Percentiles rank a stretch among this genome's conserved stretches.
Evolutionary conservation across 106 monocot genomes (phyloP).

Genomic region (Phalaenopsis equestris): DNA sequence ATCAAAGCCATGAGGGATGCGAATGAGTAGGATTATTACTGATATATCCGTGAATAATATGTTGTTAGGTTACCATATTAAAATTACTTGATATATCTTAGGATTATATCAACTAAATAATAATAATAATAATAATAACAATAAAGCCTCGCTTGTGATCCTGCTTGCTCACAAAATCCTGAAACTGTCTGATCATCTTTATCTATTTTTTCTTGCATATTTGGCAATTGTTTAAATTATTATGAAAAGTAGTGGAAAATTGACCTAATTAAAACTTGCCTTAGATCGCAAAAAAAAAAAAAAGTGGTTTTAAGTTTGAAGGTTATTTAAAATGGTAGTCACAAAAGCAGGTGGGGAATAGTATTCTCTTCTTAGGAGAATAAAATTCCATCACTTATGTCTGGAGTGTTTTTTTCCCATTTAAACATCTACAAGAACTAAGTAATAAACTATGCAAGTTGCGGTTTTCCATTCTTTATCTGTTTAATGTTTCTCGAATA

Average conservation of each 20-base stretch:
- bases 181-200: not conserved
- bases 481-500: not conserved
- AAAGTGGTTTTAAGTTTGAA: not conserved
- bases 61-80: too few species aligned
- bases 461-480: not conserved
- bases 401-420: not conserved
- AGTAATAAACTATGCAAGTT: not conserved
- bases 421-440: not conserved
- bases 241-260: too few species aligned
- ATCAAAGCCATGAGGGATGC: too few species aligned
- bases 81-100: too few species aligned
- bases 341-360: not conserved
- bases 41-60: too few species aligned
- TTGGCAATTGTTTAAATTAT: not conserved
- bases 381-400: not conserved
- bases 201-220: not conserved
- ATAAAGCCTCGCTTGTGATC: too few species aligned
- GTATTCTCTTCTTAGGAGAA: not conserved
- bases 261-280: too few species aligned
- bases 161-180: too few species aligned
- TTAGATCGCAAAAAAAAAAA: too few species aligned
- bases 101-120: too few species aligned
- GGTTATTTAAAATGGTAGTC: not conserved
- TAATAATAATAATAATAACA: too few species aligned
- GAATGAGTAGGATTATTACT: too few species aligned